A percentile compares a stretch with the other conserved stretches of the same genome.
Evolutionary conservation across 805 yeast species (phyloP).

Genomic region (Yarrowia divulgata): DNA sequence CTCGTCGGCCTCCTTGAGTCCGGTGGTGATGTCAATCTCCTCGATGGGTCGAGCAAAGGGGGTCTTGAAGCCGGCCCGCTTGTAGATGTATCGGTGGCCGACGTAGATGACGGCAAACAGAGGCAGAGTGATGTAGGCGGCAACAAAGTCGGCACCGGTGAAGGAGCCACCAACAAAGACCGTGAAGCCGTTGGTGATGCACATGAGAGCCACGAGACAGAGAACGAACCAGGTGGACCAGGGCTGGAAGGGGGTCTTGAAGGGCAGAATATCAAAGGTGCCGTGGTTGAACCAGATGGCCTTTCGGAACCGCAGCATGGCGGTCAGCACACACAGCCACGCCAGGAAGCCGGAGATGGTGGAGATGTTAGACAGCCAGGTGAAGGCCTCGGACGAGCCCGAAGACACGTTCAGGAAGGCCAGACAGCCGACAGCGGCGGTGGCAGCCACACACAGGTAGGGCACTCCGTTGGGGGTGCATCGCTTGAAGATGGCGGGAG

Average conservation of each 20-base stretch:
- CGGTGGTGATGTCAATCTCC: constrained; percentile 66
- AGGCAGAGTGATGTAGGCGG: constrained; percentile 75
- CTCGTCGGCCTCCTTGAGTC: constrained; percentile 59
- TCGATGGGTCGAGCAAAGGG: constrained; percentile 60
- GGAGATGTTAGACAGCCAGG: constrained; percentile 70
- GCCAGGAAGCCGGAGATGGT: constrained; percentile 72
- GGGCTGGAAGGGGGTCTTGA: constrained; percentile 63
- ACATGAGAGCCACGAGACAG: constrained; percentile 58
- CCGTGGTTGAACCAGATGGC: constrained; percentile 61
- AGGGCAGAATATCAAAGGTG: constrained; percentile 64
- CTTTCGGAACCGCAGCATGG: constrained; percentile 69
- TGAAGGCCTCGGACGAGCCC: constrained; percentile 61
- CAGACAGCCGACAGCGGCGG: constrained; percentile 66
- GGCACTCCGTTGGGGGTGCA: constrained; percentile 79
- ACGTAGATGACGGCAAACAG: constrained; percentile 60
- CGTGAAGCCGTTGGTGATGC: constrained; percentile 76
- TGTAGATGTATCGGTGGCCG: constrained; percentile 62
- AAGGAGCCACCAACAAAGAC: constrained; percentile 63
- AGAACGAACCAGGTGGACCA: constrained; percentile 64
- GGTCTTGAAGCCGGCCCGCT: constrained; percentile 49
- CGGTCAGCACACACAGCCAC: constrained; percentile 62
- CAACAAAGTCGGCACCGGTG: constrained; percentile 65
- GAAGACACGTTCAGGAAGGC: constrained; percentile 71
- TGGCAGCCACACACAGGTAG: constrained; percentile 68
- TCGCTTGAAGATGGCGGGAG: constrained; percentile 66